These are phyloP conservation scores for Psilocybe azurescens DNA, from an alignment of 768 basidiomycete genomes.

Conservation along the genomic window DNA sequence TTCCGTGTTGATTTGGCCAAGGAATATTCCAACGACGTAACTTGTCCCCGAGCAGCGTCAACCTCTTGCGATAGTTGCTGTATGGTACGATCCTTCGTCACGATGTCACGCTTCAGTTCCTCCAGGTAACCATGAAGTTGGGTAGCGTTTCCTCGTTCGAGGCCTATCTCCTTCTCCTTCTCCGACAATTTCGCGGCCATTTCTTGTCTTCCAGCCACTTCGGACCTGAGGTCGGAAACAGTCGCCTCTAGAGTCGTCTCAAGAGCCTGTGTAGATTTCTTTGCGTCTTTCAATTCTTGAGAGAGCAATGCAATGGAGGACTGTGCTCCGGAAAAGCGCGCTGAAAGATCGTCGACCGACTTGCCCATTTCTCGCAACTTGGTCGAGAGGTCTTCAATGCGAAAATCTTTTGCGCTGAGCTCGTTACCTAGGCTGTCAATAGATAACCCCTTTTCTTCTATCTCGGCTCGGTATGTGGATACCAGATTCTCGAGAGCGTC, in stretches of 20 bases:
- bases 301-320: conserved; percentile 4
- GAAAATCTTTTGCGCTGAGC: neutral
- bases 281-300: neutral
- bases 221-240: neutral
- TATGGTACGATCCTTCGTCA: conserved; percentile 12
- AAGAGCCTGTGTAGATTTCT: neutral
- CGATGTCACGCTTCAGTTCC: conserved; percentile 2
- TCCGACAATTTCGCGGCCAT: neutral
- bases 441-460: conserved; percentile 3
- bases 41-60: neutral
- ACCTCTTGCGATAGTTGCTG: conserved; percentile 14
- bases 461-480: conserved; percentile 1
- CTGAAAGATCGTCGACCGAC: conserved; percentile 5
- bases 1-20: conserved; percentile 7
- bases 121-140: neutral
- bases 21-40: neutral
- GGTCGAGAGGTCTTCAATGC: conserved; percentile 1
- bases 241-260: neutral
- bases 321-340: neutral
- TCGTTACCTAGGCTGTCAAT: conserved; percentile 15
- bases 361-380: conserved; percentile 1
- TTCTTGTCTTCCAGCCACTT: neutral
- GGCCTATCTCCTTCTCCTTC: neutral
- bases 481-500: conserved; percentile 6
- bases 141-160: neutral